Evolutionary conservation across 2,329 filamentous ascomycete genomes (phyloP), one percentile per base, ranked within the genome.

Genomic region (Myriangium duriaei): DNA sequence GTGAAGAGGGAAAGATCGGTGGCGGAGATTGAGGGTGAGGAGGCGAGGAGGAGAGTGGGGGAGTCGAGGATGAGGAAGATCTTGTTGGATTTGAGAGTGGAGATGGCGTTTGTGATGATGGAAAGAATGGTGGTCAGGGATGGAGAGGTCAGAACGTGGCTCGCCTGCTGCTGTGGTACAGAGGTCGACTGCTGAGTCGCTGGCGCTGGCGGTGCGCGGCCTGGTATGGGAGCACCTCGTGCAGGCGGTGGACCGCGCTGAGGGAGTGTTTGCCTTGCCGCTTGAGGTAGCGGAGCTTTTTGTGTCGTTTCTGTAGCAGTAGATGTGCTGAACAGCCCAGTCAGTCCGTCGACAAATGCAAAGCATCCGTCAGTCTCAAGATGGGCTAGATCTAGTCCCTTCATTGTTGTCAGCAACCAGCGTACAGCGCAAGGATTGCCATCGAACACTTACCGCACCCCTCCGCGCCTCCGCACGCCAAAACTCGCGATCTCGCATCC

Each of bases 401-500:
- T 35, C 16, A n/a, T n/a, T n/a, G n/a, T 12, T 5, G n/a, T 4
- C n/a, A 2, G 40, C 34, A 43, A 37, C 18, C n/a, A 4, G 18
- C 13, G 19, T 12, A 31, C 32, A 11, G 18, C 15, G 11, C 11
- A 13, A n/a, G 13, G n/a, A 12, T n/a, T 18, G 13, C 10, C 11
- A 13, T 15, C 9, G 32, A 30, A 14, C n/a, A 46, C 67, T 46
- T 60, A 83, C 52, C 15, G 47, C 80, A 52, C 85, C 58, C 57
- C 78, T 78, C 37, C 74, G 70, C 2, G 70, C 71, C 34, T 82
- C 79, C 3, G 78, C 72, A 45, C 66, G 76, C 85, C 86, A 95
- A 54, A 93, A 92, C 1, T 71, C 64, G 45, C 71, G 72, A 50
- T 88, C 80, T 43, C 83, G 71, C 59, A 93, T 63, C 60, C 91